These are phyloP conservation scores for Termitomyces sp. DNA, from an alignment of 768 basidiomycete genomes.

Conservation along the genomic window DNA sequence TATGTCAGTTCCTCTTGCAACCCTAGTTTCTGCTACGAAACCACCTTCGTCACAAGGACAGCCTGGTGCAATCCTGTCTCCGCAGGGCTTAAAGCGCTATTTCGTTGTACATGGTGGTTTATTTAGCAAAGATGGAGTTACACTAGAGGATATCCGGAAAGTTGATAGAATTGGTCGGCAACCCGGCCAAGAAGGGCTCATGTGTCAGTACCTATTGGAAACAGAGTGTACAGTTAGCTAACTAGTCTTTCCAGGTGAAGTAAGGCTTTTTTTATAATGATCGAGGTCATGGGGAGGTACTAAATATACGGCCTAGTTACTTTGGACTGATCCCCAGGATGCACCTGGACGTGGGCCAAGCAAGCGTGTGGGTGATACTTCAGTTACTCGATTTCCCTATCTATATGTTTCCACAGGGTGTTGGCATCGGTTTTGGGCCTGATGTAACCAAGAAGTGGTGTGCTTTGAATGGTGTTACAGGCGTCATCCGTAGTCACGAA, in stretches of 20 bases:
- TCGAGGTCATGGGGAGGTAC: background rate
- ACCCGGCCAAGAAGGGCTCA: constrained; percentile 91
- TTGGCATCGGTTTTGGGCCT: constrained; percentile 94
- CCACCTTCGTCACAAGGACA: constrained; percentile 39
- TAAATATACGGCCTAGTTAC: constrained; percentile 42
- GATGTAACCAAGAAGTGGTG: constrained; percentile 93
- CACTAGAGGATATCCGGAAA: constrained; percentile 87
- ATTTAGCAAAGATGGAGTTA: constrained; percentile 94
- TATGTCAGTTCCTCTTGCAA: constrained; percentile 81
- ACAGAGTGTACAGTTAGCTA: background rate
- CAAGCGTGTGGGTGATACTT: constrained; percentile 67
- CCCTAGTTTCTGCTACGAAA: constrained; percentile 74
- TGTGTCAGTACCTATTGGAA: constrained; percentile 60
- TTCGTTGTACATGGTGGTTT: constrained; percentile 96
- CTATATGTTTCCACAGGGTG: constrained; percentile 55
- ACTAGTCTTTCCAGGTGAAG: constrained; percentile 51
- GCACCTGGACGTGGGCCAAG: constrained; percentile 88
- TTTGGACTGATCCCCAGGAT: constrained; percentile 97
- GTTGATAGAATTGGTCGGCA: constrained; percentile 85
- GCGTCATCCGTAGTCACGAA: constrained; percentile 94
- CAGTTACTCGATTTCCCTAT: constrained; percentile 7
- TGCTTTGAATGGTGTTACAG: constrained; percentile 78
- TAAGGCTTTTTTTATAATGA: constrained; percentile 23
- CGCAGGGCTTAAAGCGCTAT: constrained; percentile 80
- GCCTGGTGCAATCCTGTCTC: constrained; percentile 66